Percentiles rank a stretch among this genome's conserved stretches.
phyloP scores from a whole-genome alignment of 1,284 basidiomycete species.

The Gomphus bonarii region DNA sequence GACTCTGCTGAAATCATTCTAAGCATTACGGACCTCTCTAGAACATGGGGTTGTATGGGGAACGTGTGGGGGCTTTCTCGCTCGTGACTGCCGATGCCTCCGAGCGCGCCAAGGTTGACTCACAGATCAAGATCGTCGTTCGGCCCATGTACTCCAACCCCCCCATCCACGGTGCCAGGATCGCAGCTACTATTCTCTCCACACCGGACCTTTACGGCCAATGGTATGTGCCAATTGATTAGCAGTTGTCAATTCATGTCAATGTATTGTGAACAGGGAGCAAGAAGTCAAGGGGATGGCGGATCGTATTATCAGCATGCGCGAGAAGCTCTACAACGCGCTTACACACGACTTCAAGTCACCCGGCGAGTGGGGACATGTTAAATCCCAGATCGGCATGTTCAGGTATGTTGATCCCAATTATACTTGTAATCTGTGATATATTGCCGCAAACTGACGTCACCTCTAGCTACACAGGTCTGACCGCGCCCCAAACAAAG shows the following conservation, averaged over 20 bases:
- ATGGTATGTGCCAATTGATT: conserved; percentile 46
- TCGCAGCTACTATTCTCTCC: conserved; percentile 79
- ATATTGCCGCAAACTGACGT: conserved; percentile 6
- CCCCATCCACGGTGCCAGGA: conserved; percentile 88
- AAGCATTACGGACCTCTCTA: conserved; percentile 12
- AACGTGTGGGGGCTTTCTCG: conserved; percentile 94
- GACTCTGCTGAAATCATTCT: neutral
- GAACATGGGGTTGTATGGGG: conserved; percentile 98
- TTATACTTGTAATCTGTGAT: conserved; percentile 12
- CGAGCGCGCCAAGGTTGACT: conserved; percentile 84
- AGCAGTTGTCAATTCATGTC: neutral
- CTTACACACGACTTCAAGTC: conserved; percentile 78
- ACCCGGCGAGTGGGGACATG: conserved; percentile 92
- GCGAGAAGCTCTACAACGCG: conserved; percentile 73
- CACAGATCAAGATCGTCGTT: conserved; percentile 93
- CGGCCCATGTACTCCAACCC: conserved; percentile 99
- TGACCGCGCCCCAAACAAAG: conserved; percentile 78
- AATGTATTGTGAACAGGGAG: conserved; percentile 29
- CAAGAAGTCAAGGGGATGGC: conserved; percentile 92
- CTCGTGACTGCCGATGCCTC: conserved; percentile 64
- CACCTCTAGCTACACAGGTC: conserved; percentile 68
- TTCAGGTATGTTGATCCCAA: conserved; percentile 61
- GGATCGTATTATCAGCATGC: conserved; percentile 93
- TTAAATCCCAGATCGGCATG: conserved; percentile 95
- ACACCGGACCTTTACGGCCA: conserved; percentile 70